Base-by-base conservation (phyloP, 2,329 filamentous ascomycete genomes). In the Metarhizium guizhouense region DNA sequence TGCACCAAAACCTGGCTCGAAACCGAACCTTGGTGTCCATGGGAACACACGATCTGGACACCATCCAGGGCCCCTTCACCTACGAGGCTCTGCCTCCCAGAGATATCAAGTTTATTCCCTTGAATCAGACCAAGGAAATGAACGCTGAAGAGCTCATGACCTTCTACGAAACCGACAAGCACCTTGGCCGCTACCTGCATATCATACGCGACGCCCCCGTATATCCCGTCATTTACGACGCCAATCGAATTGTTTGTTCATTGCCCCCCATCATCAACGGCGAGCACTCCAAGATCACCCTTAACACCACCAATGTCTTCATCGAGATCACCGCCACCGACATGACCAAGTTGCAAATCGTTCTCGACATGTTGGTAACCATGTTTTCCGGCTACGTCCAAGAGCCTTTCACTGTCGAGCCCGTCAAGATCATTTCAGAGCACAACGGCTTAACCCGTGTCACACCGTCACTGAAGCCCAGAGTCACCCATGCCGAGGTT, bases 251-350 rank as follows among this genome's bases (percentile, higher is more conserved):
- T 48, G 91, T 99, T 40, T 93, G 94, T 74, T 97, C 93, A 7
- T 80, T 99, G 65, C 94, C 94, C 1, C 94, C 94, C 18, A 97
- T 99, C 65, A 99, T 99, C 79, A 99, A 99, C 76, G 85, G 92
- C 65, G 84, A 99, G 67, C 92, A 94, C 74, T 96, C 92, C 66
- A 99, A 99, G 75, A 99, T 99, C 69, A 90, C 86, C 7, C 76
- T 95, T 48, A 76, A 95, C 69, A 97, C 92, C 57, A 93, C 82
- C 68, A 96, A 99, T 67, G 84, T 99, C 67, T 89, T 99, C 73
- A 95, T 99, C 70, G 94, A 99, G 73, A 91, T 96, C 65, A 99
- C 94, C 7, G 95, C 92, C 45, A 93, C 91, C 45, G 94, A 99
- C 70, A 86, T 88, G 68, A 99, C 95, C 32, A 99, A 99, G 77